Conservation (phyloP, 192 early-diverging fungal genomes). For the Spinellus fusiger region DNA sequence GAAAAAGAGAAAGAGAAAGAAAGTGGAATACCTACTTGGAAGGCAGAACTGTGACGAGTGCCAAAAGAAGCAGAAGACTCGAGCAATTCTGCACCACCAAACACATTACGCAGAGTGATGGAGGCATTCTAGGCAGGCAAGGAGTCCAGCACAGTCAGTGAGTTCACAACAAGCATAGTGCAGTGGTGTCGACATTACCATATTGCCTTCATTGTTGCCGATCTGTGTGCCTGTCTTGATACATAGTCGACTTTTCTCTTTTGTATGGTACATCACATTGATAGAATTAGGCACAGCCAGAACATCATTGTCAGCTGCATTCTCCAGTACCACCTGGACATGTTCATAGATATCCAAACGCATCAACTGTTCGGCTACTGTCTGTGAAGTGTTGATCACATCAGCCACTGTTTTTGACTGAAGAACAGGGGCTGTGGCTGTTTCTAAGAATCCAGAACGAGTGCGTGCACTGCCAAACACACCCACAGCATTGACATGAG, state of each 20-base stretch:
- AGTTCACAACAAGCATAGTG: background rate
- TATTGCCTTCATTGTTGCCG: constrained; percentile 81
- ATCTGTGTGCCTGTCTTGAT: constrained; percentile 87
- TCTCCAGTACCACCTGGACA: constrained; percentile 63
- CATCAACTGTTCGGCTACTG: constrained; percentile 47
- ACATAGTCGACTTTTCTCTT: constrained; percentile 67
- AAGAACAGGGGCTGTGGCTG: constrained; percentile 32
- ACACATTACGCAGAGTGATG: constrained; percentile 71
- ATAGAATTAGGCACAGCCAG: constrained; percentile 42
- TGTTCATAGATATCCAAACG: constrained; percentile 68
- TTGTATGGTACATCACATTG: constrained; percentile 67
- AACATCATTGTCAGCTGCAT: constrained; percentile 34
- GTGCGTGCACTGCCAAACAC: constrained; percentile 28
- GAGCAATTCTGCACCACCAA: constrained; percentile 84
- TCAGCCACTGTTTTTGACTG: constrained; percentile 52
- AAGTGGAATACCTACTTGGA: constrained; percentile 36
- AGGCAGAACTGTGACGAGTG: constrained; percentile 59
- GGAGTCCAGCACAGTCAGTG: background rate
- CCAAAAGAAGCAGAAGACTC: constrained; percentile 73
- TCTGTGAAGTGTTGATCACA: constrained; percentile 50
- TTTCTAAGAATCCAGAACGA: constrained; percentile 39
- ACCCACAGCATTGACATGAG: constrained; percentile 27
- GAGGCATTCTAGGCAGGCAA: constrained; percentile 50
- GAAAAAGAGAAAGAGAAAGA: background rate
- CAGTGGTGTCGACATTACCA: constrained; percentile 42